Conservation (phyloP, 2,329 filamentous ascomycete species). For the Penicillium fuscoglaucum region DNA sequence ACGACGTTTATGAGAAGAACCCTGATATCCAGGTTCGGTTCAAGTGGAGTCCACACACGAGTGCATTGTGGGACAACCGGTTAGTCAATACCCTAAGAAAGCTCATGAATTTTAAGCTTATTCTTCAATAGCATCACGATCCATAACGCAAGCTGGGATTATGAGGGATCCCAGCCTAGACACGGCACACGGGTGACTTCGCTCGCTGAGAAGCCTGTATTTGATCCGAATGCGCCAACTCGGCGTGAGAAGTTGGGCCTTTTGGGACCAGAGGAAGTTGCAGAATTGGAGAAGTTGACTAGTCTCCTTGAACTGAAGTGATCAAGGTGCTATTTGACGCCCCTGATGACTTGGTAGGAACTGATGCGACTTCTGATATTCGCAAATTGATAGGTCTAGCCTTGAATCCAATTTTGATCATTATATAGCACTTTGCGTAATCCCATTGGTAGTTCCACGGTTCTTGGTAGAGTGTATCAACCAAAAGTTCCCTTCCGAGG, state of each 20-base stretch:
- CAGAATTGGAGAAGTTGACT: constrained; percentile 20
- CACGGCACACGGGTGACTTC: constrained; percentile 72
- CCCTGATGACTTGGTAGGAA: not conserved
- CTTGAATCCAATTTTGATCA: not conserved
- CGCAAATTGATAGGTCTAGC: not conserved
- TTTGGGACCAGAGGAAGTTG: constrained; percentile 56
- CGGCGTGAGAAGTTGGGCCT: constrained; percentile 66
- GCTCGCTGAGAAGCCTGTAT: constrained; percentile 70
- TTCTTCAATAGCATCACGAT: constrained; percentile 61
- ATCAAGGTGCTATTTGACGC: not conserved
- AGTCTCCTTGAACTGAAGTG: constrained; percentile 9
- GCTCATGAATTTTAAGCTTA: not conserved
- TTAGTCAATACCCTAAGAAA: constrained; percentile 30
- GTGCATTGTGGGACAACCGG: constrained; percentile 71
- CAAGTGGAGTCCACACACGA: constrained; percentile 67
- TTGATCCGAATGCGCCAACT: constrained; percentile 63
- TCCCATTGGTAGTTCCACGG: not conserved
- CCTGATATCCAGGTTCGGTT: constrained; percentile 72
- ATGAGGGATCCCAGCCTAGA: constrained; percentile 64
- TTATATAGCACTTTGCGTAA: not conserved
- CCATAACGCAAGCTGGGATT: constrained; percentile 74
- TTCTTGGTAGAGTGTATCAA: not conserved
- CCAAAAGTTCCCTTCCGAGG: not conserved
- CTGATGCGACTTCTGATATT: no score
- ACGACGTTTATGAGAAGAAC: constrained; percentile 67